These are phyloP conservation scores for Ceratobasidium sp. DNA, from an alignment of 1,284 basidiomycete genomes.

Conservation along the genomic window DNA sequence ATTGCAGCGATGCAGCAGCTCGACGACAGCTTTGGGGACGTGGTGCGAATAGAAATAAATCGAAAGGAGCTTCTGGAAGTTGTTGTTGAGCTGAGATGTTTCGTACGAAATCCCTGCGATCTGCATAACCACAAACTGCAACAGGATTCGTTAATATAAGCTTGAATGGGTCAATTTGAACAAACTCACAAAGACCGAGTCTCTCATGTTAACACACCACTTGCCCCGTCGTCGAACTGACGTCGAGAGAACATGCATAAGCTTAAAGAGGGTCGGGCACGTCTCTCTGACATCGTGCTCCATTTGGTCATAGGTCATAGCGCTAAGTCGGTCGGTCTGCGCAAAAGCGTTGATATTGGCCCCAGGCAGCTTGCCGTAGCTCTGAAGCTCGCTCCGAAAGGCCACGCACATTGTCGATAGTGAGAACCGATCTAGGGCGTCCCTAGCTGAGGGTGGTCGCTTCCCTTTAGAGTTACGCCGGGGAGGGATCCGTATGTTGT, in stretches of 20 bases:
- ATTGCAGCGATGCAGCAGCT: background rate
- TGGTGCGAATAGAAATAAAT: background rate
- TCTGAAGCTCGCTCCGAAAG: background rate
- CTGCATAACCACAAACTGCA: slow-evolving; percentile 17
- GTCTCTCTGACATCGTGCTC: background rate
- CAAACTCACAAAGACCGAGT: too few relatives aligned
- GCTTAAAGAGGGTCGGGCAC: background rate
- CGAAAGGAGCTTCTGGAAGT: slow-evolving; percentile 8
- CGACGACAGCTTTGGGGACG: background rate
- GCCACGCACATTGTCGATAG: background rate
- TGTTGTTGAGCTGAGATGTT: slow-evolving; percentile 5
- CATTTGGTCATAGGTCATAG: background rate
- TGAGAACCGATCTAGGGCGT: background rate
- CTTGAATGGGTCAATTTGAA: too few relatives aligned
- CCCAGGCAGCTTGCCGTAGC: background rate
- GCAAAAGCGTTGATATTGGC: background rate
- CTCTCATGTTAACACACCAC: too few relatives aligned
- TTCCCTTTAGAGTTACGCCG: background rate
- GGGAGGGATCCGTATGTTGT: background rate
- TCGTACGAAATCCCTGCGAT: background rate
- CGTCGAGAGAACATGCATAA: too few relatives aligned
- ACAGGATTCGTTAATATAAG: too few relatives aligned
- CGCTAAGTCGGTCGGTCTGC: background rate
- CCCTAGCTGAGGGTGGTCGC: background rate
- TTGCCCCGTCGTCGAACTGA: too few relatives aligned